A percentile compares a stretch with the other conserved stretches of the same genome.
Evolutionary conservation across 2,329 filamentous ascomycete species (phyloP).

Genomic region (Aspergillus quadricinctus): DNA sequence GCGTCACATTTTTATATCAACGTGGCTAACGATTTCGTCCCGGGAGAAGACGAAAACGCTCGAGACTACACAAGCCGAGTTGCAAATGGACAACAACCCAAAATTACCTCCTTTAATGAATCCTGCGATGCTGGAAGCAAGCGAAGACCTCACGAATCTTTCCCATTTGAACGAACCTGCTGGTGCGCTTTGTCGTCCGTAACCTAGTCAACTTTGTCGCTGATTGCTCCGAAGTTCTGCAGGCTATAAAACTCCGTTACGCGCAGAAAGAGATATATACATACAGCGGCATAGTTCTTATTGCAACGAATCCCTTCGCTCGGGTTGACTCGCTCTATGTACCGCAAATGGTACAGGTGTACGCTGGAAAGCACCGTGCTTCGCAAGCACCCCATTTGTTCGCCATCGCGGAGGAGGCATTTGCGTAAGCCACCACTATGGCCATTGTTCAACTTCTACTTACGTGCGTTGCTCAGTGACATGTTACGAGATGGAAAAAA

Average conservation of each 20-base stretch:
- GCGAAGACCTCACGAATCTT: slow-evolving; percentile 93
- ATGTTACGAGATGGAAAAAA: slow-evolving; percentile 96
- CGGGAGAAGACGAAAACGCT: slow-evolving; percentile 66
- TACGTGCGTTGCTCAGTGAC: slow-evolving; percentile 61
- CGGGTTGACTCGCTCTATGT: slow-evolving; percentile 97
- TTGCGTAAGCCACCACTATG: slow-evolving; percentile 60
- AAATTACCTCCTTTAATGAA: slow-evolving; percentile 94
- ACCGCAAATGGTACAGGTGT: slow-evolving; percentile 99
- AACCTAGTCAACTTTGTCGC: slow-evolving; percentile 6
- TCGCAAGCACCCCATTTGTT: slow-evolving; percentile 98
- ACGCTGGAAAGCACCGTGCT: slow-evolving; percentile 92
- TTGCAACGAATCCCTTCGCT: slow-evolving; percentile 97
- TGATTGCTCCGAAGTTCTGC: slow-evolving; percentile 63
- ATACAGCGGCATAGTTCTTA: slow-evolving; percentile 97
- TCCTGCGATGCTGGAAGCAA: slow-evolving; percentile 94
- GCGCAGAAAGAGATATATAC: slow-evolving; percentile 99
- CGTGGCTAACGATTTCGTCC: slow-evolving; percentile 7
- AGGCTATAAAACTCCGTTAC: slow-evolving; percentile 96
- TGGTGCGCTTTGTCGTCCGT: slow-evolving; percentile 53
- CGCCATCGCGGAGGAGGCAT: slow-evolving; percentile 97
- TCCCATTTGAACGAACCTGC: slow-evolving; percentile 98
- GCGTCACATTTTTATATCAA: neutral
- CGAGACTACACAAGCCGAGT: slow-evolving; percentile 69
- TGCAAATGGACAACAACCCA: slow-evolving; percentile 72
- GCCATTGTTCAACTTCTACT: neutral